A percentile compares a stretch with the other conserved stretches of the same genome.
phyloP scores from a whole-genome alignment of 805 yeast species.

The Myxozyma monticola region DNA sequence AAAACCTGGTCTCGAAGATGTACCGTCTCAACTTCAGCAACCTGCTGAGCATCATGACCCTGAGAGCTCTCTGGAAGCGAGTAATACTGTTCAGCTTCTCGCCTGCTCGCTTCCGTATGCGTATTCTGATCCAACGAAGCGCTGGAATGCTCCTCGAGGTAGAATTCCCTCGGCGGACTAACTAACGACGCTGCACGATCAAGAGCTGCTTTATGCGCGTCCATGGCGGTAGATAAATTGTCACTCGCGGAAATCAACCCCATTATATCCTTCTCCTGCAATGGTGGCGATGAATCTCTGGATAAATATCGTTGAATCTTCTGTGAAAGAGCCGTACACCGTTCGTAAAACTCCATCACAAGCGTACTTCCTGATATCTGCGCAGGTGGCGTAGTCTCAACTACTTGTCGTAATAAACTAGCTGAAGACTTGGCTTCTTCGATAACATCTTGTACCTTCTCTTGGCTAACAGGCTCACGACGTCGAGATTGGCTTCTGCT shows the following conservation, averaged over 20 bases:
- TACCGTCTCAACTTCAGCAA: not conserved
- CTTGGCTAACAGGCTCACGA: no score
- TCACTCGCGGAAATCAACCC: slow-evolving; percentile 18
- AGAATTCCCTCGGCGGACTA: slow-evolving; percentile 27
- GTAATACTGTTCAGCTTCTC: not conserved
- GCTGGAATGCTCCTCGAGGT: not conserved
- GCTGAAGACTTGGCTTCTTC: slow-evolving; percentile 22
- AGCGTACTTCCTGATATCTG: slow-evolving; percentile 23
- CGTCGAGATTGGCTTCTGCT: no score
- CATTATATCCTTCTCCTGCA: slow-evolving; percentile 9
- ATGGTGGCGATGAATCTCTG: slow-evolving; percentile 7
- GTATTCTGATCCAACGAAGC: no score
- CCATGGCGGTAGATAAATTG: slow-evolving; percentile 9
- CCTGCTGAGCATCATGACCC: no score
- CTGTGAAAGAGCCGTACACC: slow-evolving; percentile 17
- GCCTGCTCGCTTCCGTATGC: no score
- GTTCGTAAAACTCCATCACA: slow-evolving; percentile 26
- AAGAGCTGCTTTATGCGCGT: slow-evolving; percentile 18
- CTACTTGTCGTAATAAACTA: slow-evolving; percentile 15
- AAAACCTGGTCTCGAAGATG: slow-evolving; percentile 5
- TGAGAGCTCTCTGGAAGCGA: not conserved
- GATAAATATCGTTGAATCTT: slow-evolving; percentile 10
- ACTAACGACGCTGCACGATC: slow-evolving; percentile 21
- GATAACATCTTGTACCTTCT: slow-evolving; percentile 1
- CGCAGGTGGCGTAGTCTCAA: slow-evolving; percentile 18